Evolutionary conservation across 83 land plant species (phyloP).

Genomic region (Picea abies): DNA sequence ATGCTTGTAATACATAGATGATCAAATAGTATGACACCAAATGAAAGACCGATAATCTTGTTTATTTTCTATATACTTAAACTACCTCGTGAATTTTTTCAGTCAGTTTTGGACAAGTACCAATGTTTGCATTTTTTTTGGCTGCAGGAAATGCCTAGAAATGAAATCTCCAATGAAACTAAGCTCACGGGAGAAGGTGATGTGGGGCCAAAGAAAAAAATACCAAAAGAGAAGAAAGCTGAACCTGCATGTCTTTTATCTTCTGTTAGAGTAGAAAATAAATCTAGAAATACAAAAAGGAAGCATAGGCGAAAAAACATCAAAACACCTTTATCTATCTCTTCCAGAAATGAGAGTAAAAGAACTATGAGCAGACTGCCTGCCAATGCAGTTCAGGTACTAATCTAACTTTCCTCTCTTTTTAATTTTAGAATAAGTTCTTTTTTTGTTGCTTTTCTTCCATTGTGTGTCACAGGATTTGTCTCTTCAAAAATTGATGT

Average conservation of each 20-base stretch:
- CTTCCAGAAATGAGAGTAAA: constrained; percentile 14
- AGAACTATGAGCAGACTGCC: constrained; percentile 17
- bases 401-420: constrained; percentile 1
- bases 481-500: not conserved
- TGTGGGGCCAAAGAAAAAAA: not conserved
- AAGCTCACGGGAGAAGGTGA: not conserved
- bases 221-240: constrained; percentile 13
- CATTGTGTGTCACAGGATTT: not conserved
- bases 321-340: not conserved
- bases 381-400: constrained; percentile 26
- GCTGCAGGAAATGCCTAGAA: constrained; percentile 10
- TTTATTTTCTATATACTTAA: not conserved
- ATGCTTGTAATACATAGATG: no score
- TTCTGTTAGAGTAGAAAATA: not conserved
- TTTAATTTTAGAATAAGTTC: not conserved
- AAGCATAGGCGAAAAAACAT: constrained; percentile 16
- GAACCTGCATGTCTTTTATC: not conserved
- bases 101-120: not conserved
- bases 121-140: constrained; percentile 4
- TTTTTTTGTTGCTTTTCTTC: not conserved
- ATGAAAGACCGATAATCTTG: no score
- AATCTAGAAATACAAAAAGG: constrained; percentile 19
- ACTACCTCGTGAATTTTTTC: not conserved
- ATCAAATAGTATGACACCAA: no score
- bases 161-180: constrained; percentile 10